A percentile compares a stretch with the other conserved stretches of the same genome.
Conservation (phyloP, 2,329 filamentous ascomycete genomes). For the Cryphonectria carpinicola region DNA sequence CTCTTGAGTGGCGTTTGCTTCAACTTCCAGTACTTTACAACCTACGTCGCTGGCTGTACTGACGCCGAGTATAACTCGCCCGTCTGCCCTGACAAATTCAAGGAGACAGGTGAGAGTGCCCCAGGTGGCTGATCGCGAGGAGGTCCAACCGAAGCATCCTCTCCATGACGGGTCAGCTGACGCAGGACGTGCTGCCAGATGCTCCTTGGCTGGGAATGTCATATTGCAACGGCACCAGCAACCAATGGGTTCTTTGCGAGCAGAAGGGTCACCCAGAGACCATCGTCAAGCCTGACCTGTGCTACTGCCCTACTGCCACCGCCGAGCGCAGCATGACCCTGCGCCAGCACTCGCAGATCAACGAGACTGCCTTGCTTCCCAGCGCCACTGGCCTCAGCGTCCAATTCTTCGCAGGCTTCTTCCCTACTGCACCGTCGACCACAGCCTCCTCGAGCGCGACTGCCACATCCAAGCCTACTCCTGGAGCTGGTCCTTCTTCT, state of each 20-base stretch:
- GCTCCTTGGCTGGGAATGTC: constrained; percentile 40
- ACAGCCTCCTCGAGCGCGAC: neutral
- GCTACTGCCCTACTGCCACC: constrained; percentile 37
- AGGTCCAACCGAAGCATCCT: neutral
- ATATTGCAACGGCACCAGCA: constrained; percentile 40
- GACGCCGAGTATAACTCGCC: constrained; percentile 37
- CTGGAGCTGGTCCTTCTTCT: neutral
- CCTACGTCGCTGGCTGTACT: constrained; percentile 44
- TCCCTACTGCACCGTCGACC: constrained; percentile 23
- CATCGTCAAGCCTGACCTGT: constrained; percentile 34
- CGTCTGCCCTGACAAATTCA: constrained; percentile 41
- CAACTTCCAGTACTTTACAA: constrained; percentile 31
- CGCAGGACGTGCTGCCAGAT: constrained; percentile 7
- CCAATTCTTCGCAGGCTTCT: constrained; percentile 27
- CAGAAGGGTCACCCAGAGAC: constrained; percentile 33
- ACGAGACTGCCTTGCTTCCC: constrained; percentile 37
- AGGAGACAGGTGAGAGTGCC: constrained; percentile 21
- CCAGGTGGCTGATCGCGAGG: constrained; percentile 6
- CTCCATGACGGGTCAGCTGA: neutral
- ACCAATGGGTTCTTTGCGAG: constrained; percentile 40
- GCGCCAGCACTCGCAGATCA: constrained; percentile 33
- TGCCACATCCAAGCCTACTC: constrained; percentile 4
- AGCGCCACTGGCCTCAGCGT: constrained; percentile 34
- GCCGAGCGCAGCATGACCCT: constrained; percentile 35
- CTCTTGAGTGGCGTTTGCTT: constrained; percentile 37